phyloP scores from a whole-genome alignment of 345 rosid genomes.

The Dipteronia dyeriana region DNA sequence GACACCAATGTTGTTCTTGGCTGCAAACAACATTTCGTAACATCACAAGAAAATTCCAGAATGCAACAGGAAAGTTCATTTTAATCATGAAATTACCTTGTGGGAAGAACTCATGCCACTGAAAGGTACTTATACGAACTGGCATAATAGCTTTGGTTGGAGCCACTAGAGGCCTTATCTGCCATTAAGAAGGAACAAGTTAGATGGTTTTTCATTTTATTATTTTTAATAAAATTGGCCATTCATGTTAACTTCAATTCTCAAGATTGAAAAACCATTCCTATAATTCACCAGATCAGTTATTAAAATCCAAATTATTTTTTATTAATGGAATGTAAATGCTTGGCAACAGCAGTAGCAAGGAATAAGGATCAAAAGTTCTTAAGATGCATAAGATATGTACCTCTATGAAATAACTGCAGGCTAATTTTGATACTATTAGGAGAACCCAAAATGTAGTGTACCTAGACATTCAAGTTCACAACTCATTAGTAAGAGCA shows the following conservation, averaged over 20 bases:
- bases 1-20: slow-evolving; percentile 49
- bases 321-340: not conserved
- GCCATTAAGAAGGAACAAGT: slow-evolving; percentile 21
- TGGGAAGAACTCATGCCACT: slow-evolving; percentile 72
- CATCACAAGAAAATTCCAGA: slow-evolving; percentile 1
- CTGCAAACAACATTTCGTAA: slow-evolving; percentile 37
- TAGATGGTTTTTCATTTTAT: not conserved
- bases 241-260: not conserved
- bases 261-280: not conserved
- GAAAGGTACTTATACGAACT: slow-evolving; percentile 33
- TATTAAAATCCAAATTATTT: no score
- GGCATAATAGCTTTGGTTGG: slow-evolving; percentile 63
- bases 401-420: slow-evolving; percentile 67
- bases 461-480: slow-evolving; percentile 40
- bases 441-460: slow-evolving; percentile 63
- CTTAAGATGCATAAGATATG: slow-evolving; percentile 5
- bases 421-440: slow-evolving; percentile 49
- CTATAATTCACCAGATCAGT: not conserved
- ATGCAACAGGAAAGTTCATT: not conserved
- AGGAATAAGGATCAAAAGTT: not conserved
- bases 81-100: slow-evolving; percentile 40
- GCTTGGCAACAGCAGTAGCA: not conserved
- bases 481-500: slow-evolving; percentile 6
- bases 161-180: slow-evolving; percentile 64
- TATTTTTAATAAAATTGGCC: no score